Evolutionary conservation across 306 rosid species (phyloP).

Genomic region (Quercus robur): DNA sequence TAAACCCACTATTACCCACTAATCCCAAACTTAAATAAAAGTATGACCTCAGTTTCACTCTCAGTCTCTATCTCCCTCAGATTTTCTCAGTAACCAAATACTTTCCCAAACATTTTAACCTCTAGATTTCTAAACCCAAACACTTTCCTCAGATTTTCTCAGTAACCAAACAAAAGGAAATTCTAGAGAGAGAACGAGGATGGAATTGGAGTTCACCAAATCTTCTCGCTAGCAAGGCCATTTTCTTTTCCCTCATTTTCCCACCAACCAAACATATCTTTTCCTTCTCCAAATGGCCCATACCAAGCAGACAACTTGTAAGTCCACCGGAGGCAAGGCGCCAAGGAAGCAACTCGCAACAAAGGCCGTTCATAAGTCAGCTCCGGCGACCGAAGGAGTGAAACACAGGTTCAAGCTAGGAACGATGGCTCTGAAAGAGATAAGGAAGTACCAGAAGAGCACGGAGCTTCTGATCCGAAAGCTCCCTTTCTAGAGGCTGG

Average conservation of each 20-base stretch:
- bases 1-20: no score
- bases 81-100: no score
- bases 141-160: no score
- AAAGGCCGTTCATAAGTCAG: slow-evolving; percentile 59
- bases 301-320: slow-evolving; percentile 60
- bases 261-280: background rate
- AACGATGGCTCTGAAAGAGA: slow-evolving; percentile 66
- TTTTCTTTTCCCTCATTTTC: background rate
- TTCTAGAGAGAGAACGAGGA: no score
- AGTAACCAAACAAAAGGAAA: no score
- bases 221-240: no score
- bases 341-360: slow-evolving; percentile 75
- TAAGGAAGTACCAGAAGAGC: slow-evolving; percentile 63
- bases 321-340: slow-evolving; percentile 72
- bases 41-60: no score
- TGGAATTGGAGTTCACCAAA: no score
- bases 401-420: slow-evolving; percentile 67
- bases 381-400: slow-evolving; percentile 78
- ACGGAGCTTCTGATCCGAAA: slow-evolving; percentile 68
- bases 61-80: no score
- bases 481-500: slow-evolving; percentile 73
- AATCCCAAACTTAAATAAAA: no score
- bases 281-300: slow-evolving; percentile 38
- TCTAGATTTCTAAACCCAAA: no score
- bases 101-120: no score